phyloP scores from a whole-genome alignment of 495 filamentous ascomycete species.

The Pyrenula aspistea region DNA sequence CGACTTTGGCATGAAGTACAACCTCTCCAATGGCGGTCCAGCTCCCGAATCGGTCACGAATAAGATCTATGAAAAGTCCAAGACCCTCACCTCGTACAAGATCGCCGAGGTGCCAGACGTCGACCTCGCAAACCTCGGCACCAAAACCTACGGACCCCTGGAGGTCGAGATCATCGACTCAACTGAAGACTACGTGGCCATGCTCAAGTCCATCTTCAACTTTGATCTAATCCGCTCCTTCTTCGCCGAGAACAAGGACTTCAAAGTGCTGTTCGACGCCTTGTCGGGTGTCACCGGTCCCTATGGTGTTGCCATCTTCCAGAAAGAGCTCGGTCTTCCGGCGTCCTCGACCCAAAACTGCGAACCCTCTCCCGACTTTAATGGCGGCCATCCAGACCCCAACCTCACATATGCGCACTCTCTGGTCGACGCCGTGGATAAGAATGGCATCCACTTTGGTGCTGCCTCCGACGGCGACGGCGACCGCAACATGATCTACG shows the following conservation, averaged over 20 bases:
- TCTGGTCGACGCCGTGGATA: slow-evolving; percentile 85
- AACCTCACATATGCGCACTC: slow-evolving; percentile 98
- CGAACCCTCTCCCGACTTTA: slow-evolving; percentile 83
- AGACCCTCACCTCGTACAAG: slow-evolving; percentile 83
- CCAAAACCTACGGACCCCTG: slow-evolving; percentile 66
- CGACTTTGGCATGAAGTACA: slow-evolving; percentile 99
- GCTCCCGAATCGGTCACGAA: slow-evolving; percentile 93
- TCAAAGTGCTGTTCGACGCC: slow-evolving; percentile 94
- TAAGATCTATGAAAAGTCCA: slow-evolving; percentile 88
- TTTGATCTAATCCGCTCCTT: slow-evolving; percentile 91
- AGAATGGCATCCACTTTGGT: slow-evolving; percentile 85
- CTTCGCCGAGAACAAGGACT: slow-evolving; percentile 71
- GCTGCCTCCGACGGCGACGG: slow-evolving; percentile 94
- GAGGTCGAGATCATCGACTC: slow-evolving; percentile 95
- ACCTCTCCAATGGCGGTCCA: slow-evolving; percentile 87
- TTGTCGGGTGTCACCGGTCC: slow-evolving; percentile 90
- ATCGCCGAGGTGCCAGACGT: slow-evolving; percentile 76
- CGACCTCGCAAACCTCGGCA: slow-evolving; percentile 73
- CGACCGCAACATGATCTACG: slow-evolving; percentile 99
- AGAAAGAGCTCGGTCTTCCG: slow-evolving; percentile 75
- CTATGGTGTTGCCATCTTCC: slow-evolving; percentile 90
- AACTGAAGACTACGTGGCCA: slow-evolving; percentile 78
- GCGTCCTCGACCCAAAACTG: slow-evolving; percentile 83
- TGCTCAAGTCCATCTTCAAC: slow-evolving; percentile 98
- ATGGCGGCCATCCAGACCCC: slow-evolving; percentile 92